A percentile compares a stretch with the other conserved stretches of the same genome.
These are phyloP conservation scores for Reticulascus tulasneorum DNA, from an alignment of 2,329 filamentous ascomycete genomes.

Conservation along the genomic window DNA sequence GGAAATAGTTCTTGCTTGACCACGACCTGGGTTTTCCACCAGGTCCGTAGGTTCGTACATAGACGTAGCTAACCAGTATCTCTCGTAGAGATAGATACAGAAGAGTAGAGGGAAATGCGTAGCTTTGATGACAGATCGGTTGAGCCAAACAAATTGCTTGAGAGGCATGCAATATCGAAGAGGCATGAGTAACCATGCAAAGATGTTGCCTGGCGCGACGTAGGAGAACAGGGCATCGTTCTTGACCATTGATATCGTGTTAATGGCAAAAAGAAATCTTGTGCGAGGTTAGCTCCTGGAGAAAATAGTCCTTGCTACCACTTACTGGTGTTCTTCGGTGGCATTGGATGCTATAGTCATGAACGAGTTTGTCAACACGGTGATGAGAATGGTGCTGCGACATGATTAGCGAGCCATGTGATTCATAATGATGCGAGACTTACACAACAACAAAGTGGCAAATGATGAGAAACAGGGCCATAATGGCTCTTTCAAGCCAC, in stretches of 20 bases:
- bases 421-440: conserved; percentile 19
- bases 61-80: conserved; percentile 67
- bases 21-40: conserved; percentile 64
- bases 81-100: conserved; percentile 83
- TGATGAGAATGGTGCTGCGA: conserved; percentile 77
- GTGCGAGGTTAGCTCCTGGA: conserved; percentile 4
- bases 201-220: conserved; percentile 83
- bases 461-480: conserved; percentile 84
- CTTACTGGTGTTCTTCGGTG: conserved; percentile 77
- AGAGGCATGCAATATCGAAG: conserved; percentile 77
- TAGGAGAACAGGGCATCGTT: conserved; percentile 97
- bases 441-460: conserved; percentile 90
- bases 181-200: conserved; percentile 86
- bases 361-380: conserved; percentile 94
- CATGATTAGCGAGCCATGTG: conserved; percentile 2
- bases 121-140: conserved; percentile 85
- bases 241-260: conserved; percentile 97
- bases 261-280: conserved; percentile 87
- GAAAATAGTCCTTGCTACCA: background rate
- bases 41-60: conserved; percentile 83
- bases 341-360: conserved; percentile 93
- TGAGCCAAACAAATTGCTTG: conserved; percentile 75
- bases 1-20: conserved; percentile 47
- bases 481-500: conserved; percentile 67
- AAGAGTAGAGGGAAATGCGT: conserved; percentile 88